Evolutionary conservation across 2,329 filamentous ascomycete genomes (phyloP), one percentile per base, ranked within the genome.

Genomic region (Fusarium sp.): DNA sequence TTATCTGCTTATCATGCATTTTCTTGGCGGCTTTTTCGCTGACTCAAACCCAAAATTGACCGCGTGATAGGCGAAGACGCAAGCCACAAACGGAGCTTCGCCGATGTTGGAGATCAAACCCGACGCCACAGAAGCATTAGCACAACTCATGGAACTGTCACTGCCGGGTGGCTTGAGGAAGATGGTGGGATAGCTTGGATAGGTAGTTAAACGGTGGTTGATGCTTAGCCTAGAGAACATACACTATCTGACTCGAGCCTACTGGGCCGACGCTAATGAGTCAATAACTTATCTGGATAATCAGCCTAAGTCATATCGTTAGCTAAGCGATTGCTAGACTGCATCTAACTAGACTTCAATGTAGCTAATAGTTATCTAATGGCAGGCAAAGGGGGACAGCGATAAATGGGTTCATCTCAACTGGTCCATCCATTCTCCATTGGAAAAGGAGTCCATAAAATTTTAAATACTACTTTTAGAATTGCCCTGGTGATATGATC

Each of bases 81-180:
- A 50, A 41, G 47, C 33, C 47, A 41, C 33, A 14, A 37, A 17
- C 33, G 23, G 47, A n/a, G 14, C 23, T 29, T 41, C 35, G n/a
- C 47, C n/a, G 23, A 21, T 21, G n/a, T 29, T 21, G 18, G 35
- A 3, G 17, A 3, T 27, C 5, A 29, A 4, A 23, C 13, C 23
- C 35, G 15, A 10, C 21, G 35, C 23, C 47, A 50, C n/a, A 14
- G n/a, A 40, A 21, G 25, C 37, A 14, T n/a, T 49, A 29, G 27
- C 27, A 29, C 9, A 11, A 13, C 21, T 18, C 46, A 27, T 50
- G 35, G 39, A 23, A 29, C 5, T 9, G 5, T 41, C 27, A 29
- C 21, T 50, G 23, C 47, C 47, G 47, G 10, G 47, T 50, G 35
- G 35, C 47, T 41, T 29, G n/a, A 17, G n/a, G 47, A 50, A 14